phyloP scores from a whole-genome alignment of 306 rosid species.

The Fagus sylvatica region DNA sequence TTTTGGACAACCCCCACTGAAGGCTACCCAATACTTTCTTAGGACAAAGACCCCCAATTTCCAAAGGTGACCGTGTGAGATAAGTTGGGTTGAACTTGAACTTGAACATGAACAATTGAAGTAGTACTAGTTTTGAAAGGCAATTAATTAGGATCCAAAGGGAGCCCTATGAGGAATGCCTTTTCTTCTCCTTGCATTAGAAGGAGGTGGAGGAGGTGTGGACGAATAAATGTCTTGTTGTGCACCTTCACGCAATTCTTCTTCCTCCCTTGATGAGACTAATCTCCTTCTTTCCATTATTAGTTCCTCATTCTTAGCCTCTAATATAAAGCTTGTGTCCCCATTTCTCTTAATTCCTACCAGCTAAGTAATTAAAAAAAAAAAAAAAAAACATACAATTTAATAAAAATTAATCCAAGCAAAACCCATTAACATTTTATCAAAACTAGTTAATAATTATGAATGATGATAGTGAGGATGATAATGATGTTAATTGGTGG shows the following conservation, averaged over 20 bases:
- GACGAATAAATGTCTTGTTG: constrained; percentile 68
- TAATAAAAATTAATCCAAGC: neutral
- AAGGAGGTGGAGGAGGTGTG: constrained; percentile 81
- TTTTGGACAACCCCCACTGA: constrained; percentile 45
- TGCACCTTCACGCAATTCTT: constrained; percentile 78
- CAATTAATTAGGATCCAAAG: constrained; percentile 55
- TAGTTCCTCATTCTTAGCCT: constrained; percentile 47
- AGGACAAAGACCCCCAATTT: constrained; percentile 30
- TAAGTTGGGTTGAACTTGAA: constrained; percentile 18
- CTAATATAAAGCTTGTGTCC: constrained; percentile 67
- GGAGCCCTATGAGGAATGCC: constrained; percentile 98
- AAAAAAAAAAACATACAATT: neutral
- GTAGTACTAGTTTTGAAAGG: neutral
- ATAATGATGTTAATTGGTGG: neutral
- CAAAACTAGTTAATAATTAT: neutral
- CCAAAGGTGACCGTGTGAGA: constrained; percentile 9
- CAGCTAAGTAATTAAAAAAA: constrained; percentile 48
- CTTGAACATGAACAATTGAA: neutral
- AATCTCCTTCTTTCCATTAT: constrained; percentile 40
- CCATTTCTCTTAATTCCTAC: constrained; percentile 81
- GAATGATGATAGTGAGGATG: neutral
- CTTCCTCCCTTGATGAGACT: constrained; percentile 40
- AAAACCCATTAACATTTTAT: constrained; percentile 7
- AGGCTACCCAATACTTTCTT: constrained; percentile 36
- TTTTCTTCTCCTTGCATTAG: constrained; percentile 88